phyloP scores from a whole-genome alignment of 2,329 filamentous ascomycete genomes.

The Dothistroma septosporum region DNA sequence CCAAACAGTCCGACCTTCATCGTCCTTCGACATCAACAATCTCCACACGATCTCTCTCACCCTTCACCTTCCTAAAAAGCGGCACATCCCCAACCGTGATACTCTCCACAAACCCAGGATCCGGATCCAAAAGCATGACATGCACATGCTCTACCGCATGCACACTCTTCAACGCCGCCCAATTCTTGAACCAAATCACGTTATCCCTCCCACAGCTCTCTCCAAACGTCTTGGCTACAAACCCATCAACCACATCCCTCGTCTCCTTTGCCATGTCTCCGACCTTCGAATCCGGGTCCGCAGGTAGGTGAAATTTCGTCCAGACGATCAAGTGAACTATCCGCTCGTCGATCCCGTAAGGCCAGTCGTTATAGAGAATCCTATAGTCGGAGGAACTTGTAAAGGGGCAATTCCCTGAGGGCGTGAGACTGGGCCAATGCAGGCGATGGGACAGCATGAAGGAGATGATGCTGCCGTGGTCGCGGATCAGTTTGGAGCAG shows the following conservation, averaged over 20 bases:
- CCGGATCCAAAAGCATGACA: constrained; percentile 79
- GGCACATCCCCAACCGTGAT: constrained; percentile 73
- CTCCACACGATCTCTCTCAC: neutral
- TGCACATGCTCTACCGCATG: constrained; percentile 90
- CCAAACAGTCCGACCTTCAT: neutral
- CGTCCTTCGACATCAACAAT: neutral
- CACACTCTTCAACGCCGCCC: constrained; percentile 77
- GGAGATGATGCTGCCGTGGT: constrained; percentile 71
- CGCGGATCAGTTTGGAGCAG: constrained; percentile 57
- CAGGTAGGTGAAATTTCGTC: constrained; percentile 80
- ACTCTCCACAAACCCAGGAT: constrained; percentile 62
- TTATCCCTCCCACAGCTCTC: constrained; percentile 44
- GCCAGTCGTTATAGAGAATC: constrained; percentile 88
- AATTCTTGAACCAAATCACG: constrained; percentile 90
- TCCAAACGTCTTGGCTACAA: constrained; percentile 64
- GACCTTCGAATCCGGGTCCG: constrained; percentile 53
- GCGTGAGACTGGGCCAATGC: constrained; percentile 55
- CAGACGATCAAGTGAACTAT: constrained; percentile 87
- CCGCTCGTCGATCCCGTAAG: constrained; percentile 73
- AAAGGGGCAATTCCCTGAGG: neutral
- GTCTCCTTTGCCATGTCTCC: constrained; percentile 64
- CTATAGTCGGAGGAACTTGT: constrained; percentile 46
- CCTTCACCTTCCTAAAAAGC: constrained; percentile 38
- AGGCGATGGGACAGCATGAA: constrained; percentile 71
- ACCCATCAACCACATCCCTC: constrained; percentile 63